These are phyloP conservation scores for Phytophthora tentaculata DNA, from an alignment of 352 stramenopile genomes.

Conservation along the genomic window DNA sequence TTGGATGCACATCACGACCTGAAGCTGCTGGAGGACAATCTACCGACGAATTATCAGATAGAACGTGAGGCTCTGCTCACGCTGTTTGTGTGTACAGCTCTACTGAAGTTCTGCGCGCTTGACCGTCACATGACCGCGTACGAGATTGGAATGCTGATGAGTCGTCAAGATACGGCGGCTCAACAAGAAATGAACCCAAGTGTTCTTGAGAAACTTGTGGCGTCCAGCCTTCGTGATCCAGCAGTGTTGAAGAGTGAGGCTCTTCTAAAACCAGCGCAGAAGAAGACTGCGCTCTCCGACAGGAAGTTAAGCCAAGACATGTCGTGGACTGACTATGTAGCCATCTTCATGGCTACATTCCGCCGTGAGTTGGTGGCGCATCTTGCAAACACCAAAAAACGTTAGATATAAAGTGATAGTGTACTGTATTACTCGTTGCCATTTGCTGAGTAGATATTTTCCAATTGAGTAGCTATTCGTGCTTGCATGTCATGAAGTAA, in stretches of 20 bases:
- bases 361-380: slow-evolving; percentile 26
- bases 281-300: background rate
- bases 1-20: slow-evolving; percentile 47
- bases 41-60: slow-evolving; percentile 31
- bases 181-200: slow-evolving; percentile 42
- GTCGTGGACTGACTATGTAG: slow-evolving; percentile 25
- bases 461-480: slow-evolving; percentile 68
- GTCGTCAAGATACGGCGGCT: slow-evolving; percentile 36
- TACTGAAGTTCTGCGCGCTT: slow-evolving; percentile 61
- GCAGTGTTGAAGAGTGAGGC: slow-evolving; percentile 19
- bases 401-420: background rate
- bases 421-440: slow-evolving; percentile 4
- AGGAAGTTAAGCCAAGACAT: slow-evolving; percentile 19
- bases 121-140: slow-evolving; percentile 51
- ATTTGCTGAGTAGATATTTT: slow-evolving; percentile 36
- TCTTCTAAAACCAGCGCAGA: slow-evolving; percentile 15
- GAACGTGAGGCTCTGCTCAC: slow-evolving; percentile 55
- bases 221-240: slow-evolving; percentile 15
- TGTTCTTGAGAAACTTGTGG: slow-evolving; percentile 48
- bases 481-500: slow-evolving; percentile 77
- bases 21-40: slow-evolving; percentile 35
- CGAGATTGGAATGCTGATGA: slow-evolving; percentile 69
- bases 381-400: slow-evolving; percentile 22
- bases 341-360: slow-evolving; percentile 28
- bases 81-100: slow-evolving; percentile 50